These are phyloP conservation scores for Suillus subalutaceus DNA, from an alignment of 768 basidiomycete species.

Conservation along the genomic window DNA sequence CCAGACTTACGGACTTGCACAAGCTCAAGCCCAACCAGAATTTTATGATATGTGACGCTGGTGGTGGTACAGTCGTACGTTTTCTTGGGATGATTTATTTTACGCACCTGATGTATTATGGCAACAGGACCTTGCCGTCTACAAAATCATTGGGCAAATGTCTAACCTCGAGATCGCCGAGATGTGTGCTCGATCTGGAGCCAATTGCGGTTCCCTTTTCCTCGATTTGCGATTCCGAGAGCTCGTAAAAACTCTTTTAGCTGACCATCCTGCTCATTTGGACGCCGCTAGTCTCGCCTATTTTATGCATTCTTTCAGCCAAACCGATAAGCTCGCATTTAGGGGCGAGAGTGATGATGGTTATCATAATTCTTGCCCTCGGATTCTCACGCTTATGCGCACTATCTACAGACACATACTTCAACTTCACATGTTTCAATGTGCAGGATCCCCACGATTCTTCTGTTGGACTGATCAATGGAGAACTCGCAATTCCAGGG, in stretches of 20 bases:
- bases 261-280: constrained; percentile 85
- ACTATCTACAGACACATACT: constrained; percentile 63
- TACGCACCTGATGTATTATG: background rate
- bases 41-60: constrained; percentile 92
- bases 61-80: constrained; percentile 75
- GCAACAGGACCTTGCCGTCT: constrained; percentile 49
- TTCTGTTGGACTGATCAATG: constrained; percentile 77
- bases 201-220: constrained; percentile 87
- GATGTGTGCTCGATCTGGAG: constrained; percentile 84
- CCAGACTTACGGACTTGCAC: constrained; percentile 78
- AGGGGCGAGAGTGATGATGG: constrained; percentile 75
- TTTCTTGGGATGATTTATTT: constrained; percentile 26
- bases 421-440: constrained; percentile 91
- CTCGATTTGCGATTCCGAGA: constrained; percentile 86
- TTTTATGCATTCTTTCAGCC: constrained; percentile 88
- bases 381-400: constrained; percentile 8
- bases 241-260: constrained; percentile 73
- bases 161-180: constrained; percentile 88
- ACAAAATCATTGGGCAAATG: constrained; percentile 82
- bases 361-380: constrained; percentile 33
- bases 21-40: constrained; percentile 79
- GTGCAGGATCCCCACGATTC: constrained; percentile 82
- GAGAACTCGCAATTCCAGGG: constrained; percentile 83
- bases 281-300: constrained; percentile 81
- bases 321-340: constrained; percentile 85